These are phyloP conservation scores for Phytophthora cryptogea DNA, from an alignment of 352 stramenopile species.

Conservation along the genomic window DNA sequence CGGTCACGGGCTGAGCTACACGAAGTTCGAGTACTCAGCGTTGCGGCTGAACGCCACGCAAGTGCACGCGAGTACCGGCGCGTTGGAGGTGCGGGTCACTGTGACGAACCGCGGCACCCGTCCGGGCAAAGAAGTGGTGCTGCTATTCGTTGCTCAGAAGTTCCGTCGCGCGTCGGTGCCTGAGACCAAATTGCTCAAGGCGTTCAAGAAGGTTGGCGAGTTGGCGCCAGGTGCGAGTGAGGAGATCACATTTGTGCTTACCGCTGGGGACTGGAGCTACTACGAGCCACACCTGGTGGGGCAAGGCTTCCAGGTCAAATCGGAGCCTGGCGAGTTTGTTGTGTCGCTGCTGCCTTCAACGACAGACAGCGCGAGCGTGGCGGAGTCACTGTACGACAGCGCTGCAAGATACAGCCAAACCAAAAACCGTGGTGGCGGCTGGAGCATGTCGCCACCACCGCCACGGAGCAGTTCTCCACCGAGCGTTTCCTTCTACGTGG, in stretches of 20 bases:
- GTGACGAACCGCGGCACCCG: slow-evolving; percentile 63
- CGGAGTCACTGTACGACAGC: not conserved
- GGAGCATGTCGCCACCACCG: not conserved
- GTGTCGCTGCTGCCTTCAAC: slow-evolving; percentile 46
- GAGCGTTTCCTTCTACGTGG: slow-evolving; percentile 33
- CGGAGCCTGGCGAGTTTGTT: slow-evolving; percentile 56
- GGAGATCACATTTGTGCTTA: slow-evolving; percentile 54
- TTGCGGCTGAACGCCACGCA: slow-evolving; percentile 46
- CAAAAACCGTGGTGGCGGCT: slow-evolving; percentile 11
- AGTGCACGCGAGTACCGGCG: slow-evolving; percentile 31
- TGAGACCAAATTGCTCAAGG: slow-evolving; percentile 78
- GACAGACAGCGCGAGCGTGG: slow-evolving; percentile 20
- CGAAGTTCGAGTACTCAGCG: slow-evolving; percentile 61
- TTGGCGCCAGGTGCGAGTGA: slow-evolving; percentile 26
- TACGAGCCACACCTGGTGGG: slow-evolving; percentile 51
- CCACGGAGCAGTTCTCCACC: not conserved
- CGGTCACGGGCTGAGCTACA: slow-evolving; percentile 73
- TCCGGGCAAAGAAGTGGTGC: slow-evolving; percentile 62
- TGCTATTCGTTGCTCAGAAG: slow-evolving; percentile 73
- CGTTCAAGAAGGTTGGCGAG: slow-evolving; percentile 69
- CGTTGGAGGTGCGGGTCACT: slow-evolving; percentile 52
- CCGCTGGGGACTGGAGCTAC: slow-evolving; percentile 53
- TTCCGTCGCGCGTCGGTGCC: slow-evolving; percentile 56
- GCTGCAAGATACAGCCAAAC: slow-evolving; percentile 13
- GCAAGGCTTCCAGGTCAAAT: slow-evolving; percentile 38